Evolutionary conservation across 495 filamentous ascomycete species (phyloP).

Genomic region (Neurospora sp.): DNA sequence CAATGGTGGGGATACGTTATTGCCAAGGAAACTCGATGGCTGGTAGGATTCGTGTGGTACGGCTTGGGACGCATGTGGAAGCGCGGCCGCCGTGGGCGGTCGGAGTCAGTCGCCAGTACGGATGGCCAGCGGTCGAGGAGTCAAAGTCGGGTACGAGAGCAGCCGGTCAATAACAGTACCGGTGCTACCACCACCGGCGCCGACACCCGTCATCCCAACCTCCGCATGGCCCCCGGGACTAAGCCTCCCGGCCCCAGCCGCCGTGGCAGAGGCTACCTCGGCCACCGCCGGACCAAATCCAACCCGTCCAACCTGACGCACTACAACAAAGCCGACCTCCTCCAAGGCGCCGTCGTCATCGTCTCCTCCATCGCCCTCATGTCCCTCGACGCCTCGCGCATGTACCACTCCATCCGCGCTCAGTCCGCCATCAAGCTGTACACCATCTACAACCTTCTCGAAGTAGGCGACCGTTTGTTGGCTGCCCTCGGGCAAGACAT

Average conservation of each 20-base stretch:
- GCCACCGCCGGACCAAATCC: constrained; percentile 71
- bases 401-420: constrained; percentile 96
- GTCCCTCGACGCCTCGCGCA: constrained; percentile 87
- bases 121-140: constrained; percentile 25
- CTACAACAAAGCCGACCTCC: constrained; percentile 88
- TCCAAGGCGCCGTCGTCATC: constrained; percentile 80
- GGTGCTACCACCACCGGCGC: not conserved
- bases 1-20: constrained; percentile 62
- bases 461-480: constrained; percentile 78
- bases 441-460: constrained; percentile 94
- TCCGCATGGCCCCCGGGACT: not conserved
- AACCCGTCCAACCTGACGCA: constrained; percentile 72
- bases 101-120: constrained; percentile 16
- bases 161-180: constrained; percentile 11
- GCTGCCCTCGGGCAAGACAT: constrained; percentile 92
- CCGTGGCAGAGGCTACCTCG: constrained; percentile 26
- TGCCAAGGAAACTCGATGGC: constrained; percentile 52
- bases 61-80: constrained; percentile 71
- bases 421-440: constrained; percentile 97
- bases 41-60: constrained; percentile 62
- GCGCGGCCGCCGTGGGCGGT: constrained; percentile 40
- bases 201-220: not conserved
- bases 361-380: constrained; percentile 76
- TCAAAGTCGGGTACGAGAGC: constrained; percentile 24
- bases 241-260: constrained; percentile 6